phyloP scores from a whole-genome alignment of 2,329 filamentous ascomycete genomes.

The Uncinocarpus reesii region DNA sequence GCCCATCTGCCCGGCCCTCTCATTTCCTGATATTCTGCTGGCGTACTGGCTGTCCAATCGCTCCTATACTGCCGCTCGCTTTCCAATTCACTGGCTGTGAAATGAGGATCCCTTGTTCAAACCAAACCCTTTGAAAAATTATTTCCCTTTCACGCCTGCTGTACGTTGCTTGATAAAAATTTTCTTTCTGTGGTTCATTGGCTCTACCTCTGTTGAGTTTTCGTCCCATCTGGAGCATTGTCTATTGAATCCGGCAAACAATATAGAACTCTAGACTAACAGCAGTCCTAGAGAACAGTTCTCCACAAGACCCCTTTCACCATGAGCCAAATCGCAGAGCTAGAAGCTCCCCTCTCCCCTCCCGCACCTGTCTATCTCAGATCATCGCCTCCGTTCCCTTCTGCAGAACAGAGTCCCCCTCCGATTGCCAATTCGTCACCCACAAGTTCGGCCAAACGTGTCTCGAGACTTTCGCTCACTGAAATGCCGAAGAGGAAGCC shows the following conservation, averaged over 20 bases:
- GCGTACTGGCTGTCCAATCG: too few relatives aligned
- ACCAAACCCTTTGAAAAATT: too few relatives aligned
- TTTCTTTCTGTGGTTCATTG: neutral
- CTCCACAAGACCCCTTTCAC: neutral
- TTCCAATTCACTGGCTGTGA: neutral
- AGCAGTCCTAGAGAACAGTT: neutral
- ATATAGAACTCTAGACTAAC: too few relatives aligned
- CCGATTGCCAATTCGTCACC: slow-evolving; percentile 15
- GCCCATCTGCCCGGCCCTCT: neutral
- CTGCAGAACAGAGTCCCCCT: slow-evolving; percentile 16
- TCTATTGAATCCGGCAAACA: too few relatives aligned
- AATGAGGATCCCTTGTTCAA: too few relatives aligned
- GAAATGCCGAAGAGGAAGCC: slow-evolving; percentile 22
- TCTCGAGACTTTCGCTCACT: slow-evolving; percentile 17
- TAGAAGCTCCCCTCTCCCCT: slow-evolving; percentile 27
- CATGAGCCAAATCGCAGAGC: slow-evolving; percentile 8
- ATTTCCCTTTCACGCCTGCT: neutral
- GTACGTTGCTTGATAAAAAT: too few relatives aligned
- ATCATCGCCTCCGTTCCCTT: slow-evolving; percentile 27
- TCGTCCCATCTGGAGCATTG: too few relatives aligned
- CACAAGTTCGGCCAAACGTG: slow-evolving; percentile 19
- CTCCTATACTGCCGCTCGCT: neutral
- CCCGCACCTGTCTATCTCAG: slow-evolving; percentile 37
- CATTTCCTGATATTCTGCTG: neutral
- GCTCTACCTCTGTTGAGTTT: too few relatives aligned